Base-by-base conservation (phyloP, 495 filamentous ascomycete species). In the Venustampulla echinocandica region DNA sequence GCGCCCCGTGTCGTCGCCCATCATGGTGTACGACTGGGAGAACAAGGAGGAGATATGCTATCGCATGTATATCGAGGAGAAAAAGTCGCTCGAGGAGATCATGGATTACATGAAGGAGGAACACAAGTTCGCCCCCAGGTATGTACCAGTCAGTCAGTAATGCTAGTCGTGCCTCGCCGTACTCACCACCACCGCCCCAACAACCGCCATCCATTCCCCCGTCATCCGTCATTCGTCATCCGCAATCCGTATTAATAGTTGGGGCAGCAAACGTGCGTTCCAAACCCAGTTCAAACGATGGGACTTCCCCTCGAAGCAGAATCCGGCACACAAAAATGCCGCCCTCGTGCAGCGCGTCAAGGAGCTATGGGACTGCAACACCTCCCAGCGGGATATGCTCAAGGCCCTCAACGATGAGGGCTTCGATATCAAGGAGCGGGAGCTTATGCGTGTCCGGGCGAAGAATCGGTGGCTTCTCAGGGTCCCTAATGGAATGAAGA, bases 11-110 rank as follows among this genome's bases (percentile, higher is more conserved):
- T n/a, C n/a, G n/a, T n/a, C n/a, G n/a, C n/a, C n/a, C n/a, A n/a
- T n/a, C n/a, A 88, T 85, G 81, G 80, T 79, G 0, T 87, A 87
- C 64, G 71, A 83, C 46, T 90, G 85, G 84, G 77, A 82, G 24
- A 77, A 70, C 2, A 80, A 87, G 59, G 69, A 75, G 61, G 75
- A 81, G 7, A 74, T 76, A 52, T 83, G 78, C 64, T 80, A 76
- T 61, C 70, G 77, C 42, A 71, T 87, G 63, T 90, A 87, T 56
- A 83, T 90, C 44, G 75, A 77, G 25, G 78, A 90, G 57, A 77
- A 75, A 50, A 80, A 76, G 62, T 71, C 76, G 10, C 58, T 90
- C 37, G 79, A 84, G 36, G 77, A 83, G 43, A 75, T 85, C 27
- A 77, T 81, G 68, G 72, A 79, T 18, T 76, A 71, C 54, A 75